Evolutionary conservation across 352 stramenopile genomes (phyloP), one percentile per base, ranked within the genome.

Genomic region (Phytophthora idaei): DNA sequence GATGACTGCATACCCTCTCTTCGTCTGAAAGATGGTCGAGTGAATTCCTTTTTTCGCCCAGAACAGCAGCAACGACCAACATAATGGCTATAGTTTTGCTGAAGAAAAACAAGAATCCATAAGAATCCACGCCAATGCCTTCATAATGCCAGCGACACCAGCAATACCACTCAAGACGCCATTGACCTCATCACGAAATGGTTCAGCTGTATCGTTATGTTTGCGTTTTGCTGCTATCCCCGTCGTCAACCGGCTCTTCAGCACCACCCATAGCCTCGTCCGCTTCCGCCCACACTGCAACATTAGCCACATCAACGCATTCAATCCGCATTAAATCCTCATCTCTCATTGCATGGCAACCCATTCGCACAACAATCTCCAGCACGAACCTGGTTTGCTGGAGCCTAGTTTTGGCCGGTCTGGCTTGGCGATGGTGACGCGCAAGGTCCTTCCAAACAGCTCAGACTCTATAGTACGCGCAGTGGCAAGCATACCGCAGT

Each of bases 401-500:
- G 85, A 85, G 17, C 87, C 87, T 7, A 94, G 77, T 64, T 94
- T 90, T 1, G 85, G 78, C 15, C 79, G 74, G 49, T 94, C 85
- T 1, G 90, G 86, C 60, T 96, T 97, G 17, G 95, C 95, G 39
- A 98, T 88, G 45, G 89, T 95, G 47, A 99, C 95, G 39, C 82
- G 89, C 64, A 98, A 71, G 21, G 92, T 97, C 65, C 84, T 86
- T 34, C 93, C 93, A 65, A 97, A 96, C 39, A 98, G 80, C 73
- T 98, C 94, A 34, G 90, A 90, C 34, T 96, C 89, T 96, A 21
- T 0, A 17, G n/a, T 6, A 4, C 2, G 36, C 36, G n/a, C 10
- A 42, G 5, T 17, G 8, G 36, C 28, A 71, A 9, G 66, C 58
- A 54, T 9, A 1, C 21, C 9, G 32, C 45, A 63, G 14, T 36